A percentile compares a stretch with the other conserved stretches of the same genome.
These are phyloP conservation scores for Cairneyella variabilis DNA, from an alignment of 495 filamentous ascomycete genomes.

Conservation along the genomic window DNA sequence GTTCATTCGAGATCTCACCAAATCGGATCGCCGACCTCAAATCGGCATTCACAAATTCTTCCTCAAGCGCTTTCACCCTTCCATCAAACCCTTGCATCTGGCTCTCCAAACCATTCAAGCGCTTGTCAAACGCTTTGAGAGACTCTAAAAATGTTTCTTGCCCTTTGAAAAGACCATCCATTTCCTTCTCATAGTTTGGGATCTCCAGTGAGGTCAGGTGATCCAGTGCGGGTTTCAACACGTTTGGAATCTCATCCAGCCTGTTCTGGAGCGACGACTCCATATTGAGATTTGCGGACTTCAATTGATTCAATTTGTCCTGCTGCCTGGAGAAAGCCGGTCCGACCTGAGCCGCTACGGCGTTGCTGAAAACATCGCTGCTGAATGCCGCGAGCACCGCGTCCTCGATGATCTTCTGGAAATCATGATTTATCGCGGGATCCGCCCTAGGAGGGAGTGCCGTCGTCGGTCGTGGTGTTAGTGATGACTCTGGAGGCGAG, in stretches of 20 bases:
- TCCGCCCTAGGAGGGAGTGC: not conserved
- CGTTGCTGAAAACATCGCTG: constrained; percentile 1
- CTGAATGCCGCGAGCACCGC: constrained; percentile 3
- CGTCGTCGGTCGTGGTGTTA: not conserved
- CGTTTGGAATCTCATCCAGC: not conserved
- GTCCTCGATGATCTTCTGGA: constrained; percentile 2
- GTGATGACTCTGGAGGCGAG: not conserved
- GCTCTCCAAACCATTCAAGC: not conserved
- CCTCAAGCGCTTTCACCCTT: constrained; percentile 1
- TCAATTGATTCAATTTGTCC: constrained; percentile 9
- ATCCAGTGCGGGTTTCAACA: constrained; percentile 1
- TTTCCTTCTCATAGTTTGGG: not conserved
- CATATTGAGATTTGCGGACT: constrained; percentile 2
- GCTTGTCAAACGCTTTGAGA: not conserved
- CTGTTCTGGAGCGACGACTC: constrained; percentile 1
- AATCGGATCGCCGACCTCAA: constrained; percentile 10
- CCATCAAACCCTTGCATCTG: not conserved
- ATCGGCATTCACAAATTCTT: constrained; percentile 2
- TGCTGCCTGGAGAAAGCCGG: constrained; percentile 1
- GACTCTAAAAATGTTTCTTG: not conserved
- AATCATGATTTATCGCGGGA: not conserved
- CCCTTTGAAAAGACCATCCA: not conserved
- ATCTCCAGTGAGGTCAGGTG: not conserved
- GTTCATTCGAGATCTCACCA: constrained; percentile 8
- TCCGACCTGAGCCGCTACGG: not conserved